A percentile compares a stretch with the other conserved stretches of the same genome.
phyloP scores from a whole-genome alignment of 23 red algal species.

The Gracilariopsis chorda region DNA sequence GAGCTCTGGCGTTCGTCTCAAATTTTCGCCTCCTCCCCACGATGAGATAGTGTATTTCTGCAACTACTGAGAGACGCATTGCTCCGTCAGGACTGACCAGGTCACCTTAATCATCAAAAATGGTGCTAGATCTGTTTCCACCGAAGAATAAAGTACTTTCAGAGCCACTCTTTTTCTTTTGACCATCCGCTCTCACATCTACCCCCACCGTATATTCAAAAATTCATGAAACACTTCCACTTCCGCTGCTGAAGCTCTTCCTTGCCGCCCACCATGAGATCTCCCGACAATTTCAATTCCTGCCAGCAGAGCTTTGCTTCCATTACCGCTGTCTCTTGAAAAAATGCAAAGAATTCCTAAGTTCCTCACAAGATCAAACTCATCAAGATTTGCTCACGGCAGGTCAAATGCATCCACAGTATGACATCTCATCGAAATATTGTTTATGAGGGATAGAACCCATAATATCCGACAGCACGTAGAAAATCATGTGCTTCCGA shows the following conservation, averaged over 20 bases:
- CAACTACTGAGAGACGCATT: too few relatives aligned
- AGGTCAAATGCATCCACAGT: neutral
- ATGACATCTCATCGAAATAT: slow-evolving; percentile 6
- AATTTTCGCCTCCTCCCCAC: too few relatives aligned
- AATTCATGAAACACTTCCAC: slow-evolving; percentile 18
- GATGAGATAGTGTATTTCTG: too few relatives aligned
- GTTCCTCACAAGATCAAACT: neutral
- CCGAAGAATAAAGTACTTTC: neutral
- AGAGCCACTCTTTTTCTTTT: neutral
- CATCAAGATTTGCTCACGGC: neutral
- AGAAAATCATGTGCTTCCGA: too few relatives aligned
- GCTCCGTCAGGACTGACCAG: neutral
- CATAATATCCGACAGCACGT: too few relatives aligned
- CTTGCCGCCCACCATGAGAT: slow-evolving; percentile 21
- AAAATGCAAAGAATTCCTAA: neutral
- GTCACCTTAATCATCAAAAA: neutral
- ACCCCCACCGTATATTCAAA: neutral
- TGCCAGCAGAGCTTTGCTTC: neutral
- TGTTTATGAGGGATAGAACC: slow-evolving; percentile 17
- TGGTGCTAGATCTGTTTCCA: neutral
- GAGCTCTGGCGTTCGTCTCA: too few relatives aligned
- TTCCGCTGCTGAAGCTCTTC: slow-evolving; percentile 37
- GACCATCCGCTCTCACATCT: neutral
- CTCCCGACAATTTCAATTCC: neutral
- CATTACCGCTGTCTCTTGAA: neutral